Evolutionary conservation across 2,329 filamentous ascomycete species (phyloP).

Genomic region (Aspergillus uvarum): DNA sequence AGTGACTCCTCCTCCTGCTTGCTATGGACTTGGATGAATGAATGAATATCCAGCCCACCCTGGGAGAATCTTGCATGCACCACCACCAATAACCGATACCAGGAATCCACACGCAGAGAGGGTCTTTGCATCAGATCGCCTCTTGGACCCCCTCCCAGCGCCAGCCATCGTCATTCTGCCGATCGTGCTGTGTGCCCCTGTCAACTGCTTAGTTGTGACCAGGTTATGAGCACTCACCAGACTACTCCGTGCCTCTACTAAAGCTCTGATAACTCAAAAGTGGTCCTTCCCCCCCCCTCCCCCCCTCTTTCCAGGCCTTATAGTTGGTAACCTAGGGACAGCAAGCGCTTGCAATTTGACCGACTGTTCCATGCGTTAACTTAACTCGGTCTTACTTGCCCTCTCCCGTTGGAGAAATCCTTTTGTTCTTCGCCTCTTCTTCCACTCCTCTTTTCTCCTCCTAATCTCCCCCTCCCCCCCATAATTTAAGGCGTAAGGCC

Average conservation of each 20-base stretch:
- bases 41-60: not conserved
- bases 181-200: constrained; percentile 21
- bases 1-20: not conserved
- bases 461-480: not conserved
- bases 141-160: constrained; percentile 3
- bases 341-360: constrained; percentile 8
- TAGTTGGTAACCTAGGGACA: constrained; percentile 9
- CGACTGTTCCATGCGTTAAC: constrained; percentile 3
- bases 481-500: constrained; percentile 2
- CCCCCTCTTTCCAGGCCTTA: constrained; percentile 8
- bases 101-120: constrained; percentile 5
- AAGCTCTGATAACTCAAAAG: constrained; percentile 14
- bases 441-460: not conserved
- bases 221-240: constrained; percentile 9
- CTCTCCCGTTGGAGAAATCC: constrained; percentile 11
- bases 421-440: constrained; percentile 4
- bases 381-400: not conserved
- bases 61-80: not conserved
- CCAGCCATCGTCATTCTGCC: constrained; percentile 14
- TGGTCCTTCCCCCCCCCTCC: constrained; percentile 11
- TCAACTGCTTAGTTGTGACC: constrained; percentile 3
- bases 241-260: not conserved
- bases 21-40: constrained; percentile 1
- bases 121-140: constrained; percentile 4
- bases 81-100: not conserved